Conservation (phyloP, 2,329 filamentous ascomycete species). For the Pseudopithomyces chartarum region DNA sequence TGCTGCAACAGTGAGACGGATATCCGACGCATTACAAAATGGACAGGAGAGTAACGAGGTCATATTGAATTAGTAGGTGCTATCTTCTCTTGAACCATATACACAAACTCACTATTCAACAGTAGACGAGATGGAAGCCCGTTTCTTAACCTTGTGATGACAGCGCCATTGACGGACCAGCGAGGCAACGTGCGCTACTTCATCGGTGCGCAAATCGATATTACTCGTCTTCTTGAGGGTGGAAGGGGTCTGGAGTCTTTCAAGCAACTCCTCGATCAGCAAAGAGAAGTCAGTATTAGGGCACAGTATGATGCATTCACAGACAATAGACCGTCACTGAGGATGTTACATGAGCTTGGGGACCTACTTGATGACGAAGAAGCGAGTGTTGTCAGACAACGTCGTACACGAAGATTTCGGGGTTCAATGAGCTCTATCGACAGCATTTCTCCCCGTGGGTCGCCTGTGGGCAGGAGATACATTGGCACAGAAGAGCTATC, state of each 20-base stretch:
- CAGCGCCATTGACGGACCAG: conserved; percentile 69
- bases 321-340: conserved; percentile 23
- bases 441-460: conserved; percentile 58
- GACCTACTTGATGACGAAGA: conserved; percentile 42
- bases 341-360: conserved; percentile 29
- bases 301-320: conserved; percentile 5
- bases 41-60: conserved; percentile 72
- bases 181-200: conserved; percentile 68
- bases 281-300: conserved; percentile 19
- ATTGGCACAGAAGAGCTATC: conserved; percentile 45
- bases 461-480: conserved; percentile 31
- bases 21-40: conserved; percentile 63
- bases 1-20: conserved; percentile 62
- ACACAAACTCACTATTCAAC: background rate
- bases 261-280: conserved; percentile 49
- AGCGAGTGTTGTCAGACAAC: conserved; percentile 60
- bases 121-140: conserved; percentile 70
- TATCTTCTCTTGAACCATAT: background rate
- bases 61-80: conserved; percentile 70
- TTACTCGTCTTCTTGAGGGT: conserved; percentile 69
- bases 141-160: conserved; percentile 72
- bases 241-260: conserved; percentile 68
- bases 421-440: conserved; percentile 56
- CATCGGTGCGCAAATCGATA: conserved; percentile 73
- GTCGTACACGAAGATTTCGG: conserved; percentile 55